Evolutionary conservation across 2,329 filamentous ascomycete species (phyloP), one percentile per base, ranked within the genome.

Genomic region (Epicoccum sorghinum): DNA sequence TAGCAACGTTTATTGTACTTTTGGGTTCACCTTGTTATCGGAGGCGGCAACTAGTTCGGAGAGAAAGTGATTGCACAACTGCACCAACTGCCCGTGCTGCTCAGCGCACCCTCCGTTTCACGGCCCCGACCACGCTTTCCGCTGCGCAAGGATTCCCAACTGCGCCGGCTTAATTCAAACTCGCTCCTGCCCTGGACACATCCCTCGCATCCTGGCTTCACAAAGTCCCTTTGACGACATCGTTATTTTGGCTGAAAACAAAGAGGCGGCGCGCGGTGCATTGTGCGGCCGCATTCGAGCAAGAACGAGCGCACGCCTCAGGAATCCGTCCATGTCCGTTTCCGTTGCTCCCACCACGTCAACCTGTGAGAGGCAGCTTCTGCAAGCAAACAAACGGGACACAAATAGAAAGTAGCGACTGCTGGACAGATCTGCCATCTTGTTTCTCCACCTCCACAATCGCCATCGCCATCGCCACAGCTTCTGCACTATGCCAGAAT

Each of bases 251-350:
- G 46, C 46, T 33, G 41, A 47, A 46, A 50, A 50, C 41, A 49
- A 55, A 55, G 52, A 55, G 46, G 46, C 37, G 46, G 52, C 46
- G 41, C 41, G 52, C 52, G 37, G 52, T 55, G 41, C 52, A 55
- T 50, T 42, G 52, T 50, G 52, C 37, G 52, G 46, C 52, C 52
- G 46, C 42, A 27, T 55, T 50, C 46, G 24, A 47, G 37, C 37
- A 55, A 42, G 52, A 46, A 50, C 52, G 37, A 50, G 50, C 41
- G 37, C 52, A 49, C 52, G 46, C 46, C 46, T 46, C 52, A 43
- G 23, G 35, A 47, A 42, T 50, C 22, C 23, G 46, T 40, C 41
- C 52, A 49, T 50, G 46, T 50, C 47, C 52, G 52, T 55, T 55
- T 50, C 41, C 52, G 47, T 40, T 27, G 24, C 37, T 10, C 41